A percentile compares a stretch with the other conserved stretches of the same genome.
Conservation (phyloP, 2,329 filamentous ascomycete species). For the Pestalotiopsis sp. region DNA sequence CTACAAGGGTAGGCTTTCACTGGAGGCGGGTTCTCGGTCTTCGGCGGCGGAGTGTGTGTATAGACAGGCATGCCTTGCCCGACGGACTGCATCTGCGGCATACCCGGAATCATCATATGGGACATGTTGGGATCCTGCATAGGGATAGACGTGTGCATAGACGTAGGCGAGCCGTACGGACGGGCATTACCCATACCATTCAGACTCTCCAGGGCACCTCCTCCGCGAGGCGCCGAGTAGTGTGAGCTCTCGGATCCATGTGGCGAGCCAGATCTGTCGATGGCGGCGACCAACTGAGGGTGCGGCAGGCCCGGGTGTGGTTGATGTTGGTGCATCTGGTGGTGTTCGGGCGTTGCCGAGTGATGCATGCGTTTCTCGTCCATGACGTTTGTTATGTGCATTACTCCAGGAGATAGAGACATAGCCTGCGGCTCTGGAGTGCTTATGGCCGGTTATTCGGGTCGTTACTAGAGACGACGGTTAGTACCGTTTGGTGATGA, state of each 20-base stretch:
- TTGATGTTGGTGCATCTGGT: slow-evolving; percentile 15
- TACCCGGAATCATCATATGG: slow-evolving; percentile 43
- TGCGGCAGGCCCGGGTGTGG: slow-evolving; percentile 27
- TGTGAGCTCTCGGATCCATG: slow-evolving; percentile 61
- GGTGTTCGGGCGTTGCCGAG: slow-evolving; percentile 12
- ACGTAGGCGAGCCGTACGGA: slow-evolving; percentile 53
- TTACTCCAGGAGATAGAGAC: slow-evolving; percentile 32
- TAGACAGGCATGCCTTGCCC: slow-evolving; percentile 34
- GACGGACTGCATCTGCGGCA: slow-evolving; percentile 30
- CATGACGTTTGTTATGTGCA: slow-evolving; percentile 34
- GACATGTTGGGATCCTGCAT: slow-evolving; percentile 42
- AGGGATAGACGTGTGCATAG: slow-evolving; percentile 51
- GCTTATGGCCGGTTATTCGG: neutral
- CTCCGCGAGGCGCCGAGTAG: slow-evolving; percentile 46
- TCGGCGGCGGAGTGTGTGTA: slow-evolving; percentile 33
- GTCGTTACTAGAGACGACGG: neutral
- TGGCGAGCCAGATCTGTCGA: slow-evolving; percentile 58
- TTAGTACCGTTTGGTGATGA: neutral
- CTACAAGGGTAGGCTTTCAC: slow-evolving; percentile 82
- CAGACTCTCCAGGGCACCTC: slow-evolving; percentile 25
- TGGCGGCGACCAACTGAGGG: slow-evolving; percentile 28
- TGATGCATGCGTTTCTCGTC: slow-evolving; percentile 26
- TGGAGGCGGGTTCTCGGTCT: slow-evolving; percentile 32
- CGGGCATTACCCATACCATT: slow-evolving; percentile 42
- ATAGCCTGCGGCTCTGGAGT: slow-evolving; percentile 16